Evolutionary conservation across 179 eudicot species (phyloP), one percentile per base, ranked within the genome.

Genomic region (Pouteria campechiana): DNA sequence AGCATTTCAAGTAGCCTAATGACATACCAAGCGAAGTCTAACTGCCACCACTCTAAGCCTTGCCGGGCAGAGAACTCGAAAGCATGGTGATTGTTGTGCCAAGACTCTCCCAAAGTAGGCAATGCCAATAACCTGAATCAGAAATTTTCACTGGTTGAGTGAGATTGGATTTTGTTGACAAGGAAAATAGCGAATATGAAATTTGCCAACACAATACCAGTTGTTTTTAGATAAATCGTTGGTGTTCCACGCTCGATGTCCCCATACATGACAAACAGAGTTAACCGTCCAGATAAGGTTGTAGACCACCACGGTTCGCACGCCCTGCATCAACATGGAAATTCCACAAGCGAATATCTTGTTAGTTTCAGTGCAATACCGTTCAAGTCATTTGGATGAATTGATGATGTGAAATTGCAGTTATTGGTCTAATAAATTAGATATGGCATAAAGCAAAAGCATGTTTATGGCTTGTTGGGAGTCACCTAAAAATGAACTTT

Each of bases 31-130:
- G 96, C 83, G 72, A 75, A 55, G 33, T 87, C 94, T 13, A 87
- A 25, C 53, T 87, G 79, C 96, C 94, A 87, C 96, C 94, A 87
- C 42, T 87, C 77, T 0, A 87, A 67, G 13, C 96, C 94, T 37
- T 83, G 94, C 30, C 81, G 40, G 16, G 96, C 96, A 0, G 94
- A 87, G 60, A 65, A 83, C 36, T 70, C 79, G 7, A 83, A 87
- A 0, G 94, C 86, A 36, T 79, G 94, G 52, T 87, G 94, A 29
- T 87, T 87, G 65, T 83, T 79, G 30, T 87, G 94, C 96, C 90
- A 87, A 5, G 93, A 93, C 55, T 83, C 94, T 44, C 94, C 94
- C 29, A 72, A 75, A 30, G 90, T 59, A n/a, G 83, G 58, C 57
- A 87, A 25, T 4, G 86, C 90, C 25, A 87, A 83, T 83, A 86